These are phyloP conservation scores for Pythium folliculosum DNA, from an alignment of 352 stramenopile species.

Conservation along the genomic window DNA sequence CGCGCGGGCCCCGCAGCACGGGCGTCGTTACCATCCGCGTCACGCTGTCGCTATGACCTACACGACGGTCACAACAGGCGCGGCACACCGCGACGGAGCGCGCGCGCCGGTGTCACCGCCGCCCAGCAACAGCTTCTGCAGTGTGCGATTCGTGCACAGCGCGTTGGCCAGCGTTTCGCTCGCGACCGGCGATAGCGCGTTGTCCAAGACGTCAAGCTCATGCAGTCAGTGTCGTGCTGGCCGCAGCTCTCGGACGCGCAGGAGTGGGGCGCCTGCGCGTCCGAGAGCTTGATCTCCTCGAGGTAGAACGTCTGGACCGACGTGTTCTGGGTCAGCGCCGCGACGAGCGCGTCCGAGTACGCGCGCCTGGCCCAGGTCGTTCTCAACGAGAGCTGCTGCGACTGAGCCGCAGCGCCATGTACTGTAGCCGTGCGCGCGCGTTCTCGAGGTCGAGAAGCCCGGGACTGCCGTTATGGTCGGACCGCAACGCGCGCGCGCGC, in stretches of 20 bases:
- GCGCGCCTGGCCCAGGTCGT: constrained; percentile 35
- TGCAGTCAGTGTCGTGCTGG: constrained; percentile 45
- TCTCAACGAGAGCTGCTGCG: constrained; percentile 77
- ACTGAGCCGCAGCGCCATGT: constrained; percentile 49
- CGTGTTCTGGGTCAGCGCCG: constrained; percentile 55
- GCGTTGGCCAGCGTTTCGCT: constrained; percentile 45
- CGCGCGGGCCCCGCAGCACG: no score
- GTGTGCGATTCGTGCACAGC: constrained; percentile 45
- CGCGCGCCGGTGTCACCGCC: constrained; percentile 54
- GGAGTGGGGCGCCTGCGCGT: constrained; percentile 45
- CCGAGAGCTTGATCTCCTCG: constrained; percentile 63
- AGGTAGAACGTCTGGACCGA: constrained; percentile 67
- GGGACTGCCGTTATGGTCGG: no score
- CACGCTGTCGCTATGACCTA: no score
- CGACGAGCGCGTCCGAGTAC: constrained; percentile 49
- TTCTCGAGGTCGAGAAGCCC: no score
- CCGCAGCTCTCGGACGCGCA: no score
- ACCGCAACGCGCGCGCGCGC: no score
- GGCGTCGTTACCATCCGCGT: no score
- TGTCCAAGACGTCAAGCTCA: constrained; percentile 77
- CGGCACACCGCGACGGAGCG: neutral
- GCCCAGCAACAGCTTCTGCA: constrained; percentile 51
- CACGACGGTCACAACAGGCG: no score
- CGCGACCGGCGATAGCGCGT: constrained; percentile 40
- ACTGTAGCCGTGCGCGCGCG: constrained; percentile 42